A percentile compares a stretch with the other conserved stretches of the same genome.
Conservation (phyloP, 768 basidiomycete species). For the Pulveroboletus sp. region DNA sequence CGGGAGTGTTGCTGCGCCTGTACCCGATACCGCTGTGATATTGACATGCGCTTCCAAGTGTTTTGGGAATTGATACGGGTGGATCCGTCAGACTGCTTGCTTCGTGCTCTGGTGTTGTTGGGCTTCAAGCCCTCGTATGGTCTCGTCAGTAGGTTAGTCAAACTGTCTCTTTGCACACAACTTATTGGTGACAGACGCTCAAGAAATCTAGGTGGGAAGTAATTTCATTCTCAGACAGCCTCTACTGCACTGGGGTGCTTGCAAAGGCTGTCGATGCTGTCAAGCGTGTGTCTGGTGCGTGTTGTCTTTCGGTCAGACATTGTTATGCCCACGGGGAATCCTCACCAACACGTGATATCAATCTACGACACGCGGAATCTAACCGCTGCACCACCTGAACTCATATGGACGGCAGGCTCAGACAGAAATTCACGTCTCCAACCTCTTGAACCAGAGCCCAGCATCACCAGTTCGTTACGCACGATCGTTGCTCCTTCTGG, state of each 20-base stretch:
- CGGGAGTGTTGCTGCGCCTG: constrained; percentile 76
- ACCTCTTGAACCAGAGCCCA: constrained; percentile 55
- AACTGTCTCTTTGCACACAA: background rate
- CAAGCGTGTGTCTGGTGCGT: constrained; percentile 56
- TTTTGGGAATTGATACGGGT: constrained; percentile 91
- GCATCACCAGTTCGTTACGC: constrained; percentile 45
- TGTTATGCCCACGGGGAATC: constrained; percentile 1
- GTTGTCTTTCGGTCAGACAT: background rate
- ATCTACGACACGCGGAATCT: constrained; percentile 67
- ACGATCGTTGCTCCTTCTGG: constrained; percentile 46
- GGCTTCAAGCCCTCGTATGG: constrained; percentile 96
- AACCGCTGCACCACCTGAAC: constrained; percentile 51
- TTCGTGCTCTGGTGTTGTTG: constrained; percentile 88
- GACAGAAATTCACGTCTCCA: constrained; percentile 32
- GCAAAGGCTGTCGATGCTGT: constrained; percentile 51
- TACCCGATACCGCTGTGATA: background rate
- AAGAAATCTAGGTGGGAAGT: constrained; percentile 71
- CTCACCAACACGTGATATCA: constrained; percentile 34
- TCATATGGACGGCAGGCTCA: constrained; percentile 36
- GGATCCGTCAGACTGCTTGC: constrained; percentile 93
- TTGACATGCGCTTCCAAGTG: constrained; percentile 43
- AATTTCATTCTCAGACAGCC: constrained; percentile 88
- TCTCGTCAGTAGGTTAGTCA: constrained; percentile 71
- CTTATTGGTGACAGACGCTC: constrained; percentile 1
- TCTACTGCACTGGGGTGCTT: constrained; percentile 91